Percentiles rank a stretch among this genome's conserved stretches.
phyloP scores from a whole-genome alignment of 441 rosid genomes.

The Viola pubescens region DNA sequence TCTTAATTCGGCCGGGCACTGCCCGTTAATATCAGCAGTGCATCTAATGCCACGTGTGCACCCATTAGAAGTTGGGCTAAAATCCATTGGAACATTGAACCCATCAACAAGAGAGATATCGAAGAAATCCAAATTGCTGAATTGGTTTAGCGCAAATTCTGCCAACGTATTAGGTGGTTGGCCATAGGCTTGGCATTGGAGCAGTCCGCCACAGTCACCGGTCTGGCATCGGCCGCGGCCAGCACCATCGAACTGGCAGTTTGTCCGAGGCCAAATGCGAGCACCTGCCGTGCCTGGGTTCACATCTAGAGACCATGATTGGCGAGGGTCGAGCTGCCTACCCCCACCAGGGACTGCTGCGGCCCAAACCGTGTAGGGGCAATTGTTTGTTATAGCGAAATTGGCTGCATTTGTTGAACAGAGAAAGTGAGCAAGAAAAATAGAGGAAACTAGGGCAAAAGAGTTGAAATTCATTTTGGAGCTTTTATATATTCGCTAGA shows the following conservation, averaged over 20 bases:
- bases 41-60: conserved; percentile 30
- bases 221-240: conserved; percentile 33
- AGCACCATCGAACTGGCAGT: conserved; percentile 22
- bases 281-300: conserved; percentile 26
- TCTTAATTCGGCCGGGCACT: conserved; percentile 28
- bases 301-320: conserved; percentile 25
- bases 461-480: too few species aligned
- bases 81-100: conserved; percentile 44
- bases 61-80: conserved; percentile 21
- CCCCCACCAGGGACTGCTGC: conserved; percentile 46
- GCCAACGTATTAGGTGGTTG: conserved; percentile 38
- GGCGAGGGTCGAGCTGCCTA: conserved; percentile 17
- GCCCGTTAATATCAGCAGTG: conserved; percentile 33
- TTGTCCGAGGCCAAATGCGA: conserved; percentile 40
- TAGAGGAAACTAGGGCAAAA: too few species aligned
- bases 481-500: too few species aligned
- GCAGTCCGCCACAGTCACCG: conserved; percentile 32
- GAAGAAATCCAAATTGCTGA: conserved; percentile 29
- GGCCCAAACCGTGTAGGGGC: conserved; percentile 41
- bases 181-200: conserved; percentile 30
- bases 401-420: conserved; percentile 21
- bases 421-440: neutral
- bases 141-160: conserved; percentile 36
- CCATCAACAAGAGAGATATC: conserved; percentile 40
- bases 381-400: conserved; percentile 33